A percentile compares a stretch with the other conserved stretches of the same genome.
These are phyloP conservation scores for Saturnispora sekii DNA, from an alignment of 805 yeast species.

Conservation along the genomic window DNA sequence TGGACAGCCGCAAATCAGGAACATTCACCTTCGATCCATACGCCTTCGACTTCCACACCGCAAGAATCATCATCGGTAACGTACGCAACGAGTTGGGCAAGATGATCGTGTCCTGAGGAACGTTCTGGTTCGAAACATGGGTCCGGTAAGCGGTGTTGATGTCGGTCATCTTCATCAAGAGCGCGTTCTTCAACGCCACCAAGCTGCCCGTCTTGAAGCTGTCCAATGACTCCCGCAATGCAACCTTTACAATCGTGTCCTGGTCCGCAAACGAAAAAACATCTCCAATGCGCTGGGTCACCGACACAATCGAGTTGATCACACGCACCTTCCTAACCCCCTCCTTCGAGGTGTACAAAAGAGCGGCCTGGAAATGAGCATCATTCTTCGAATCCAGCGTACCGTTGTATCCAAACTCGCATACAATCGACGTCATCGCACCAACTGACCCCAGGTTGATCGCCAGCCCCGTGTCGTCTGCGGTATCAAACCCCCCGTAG, in stretches of 20 bases:
- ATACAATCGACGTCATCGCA: slow-evolving; percentile 56
- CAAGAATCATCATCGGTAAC: slow-evolving; percentile 54
- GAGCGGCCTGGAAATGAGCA: slow-evolving; percentile 85
- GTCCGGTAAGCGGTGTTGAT: slow-evolving; percentile 51
- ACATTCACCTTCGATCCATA: slow-evolving; percentile 41
- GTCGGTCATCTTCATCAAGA: slow-evolving; percentile 36
- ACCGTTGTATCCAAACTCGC: slow-evolving; percentile 70
- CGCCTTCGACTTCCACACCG: slow-evolving; percentile 61
- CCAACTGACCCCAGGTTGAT: slow-evolving; percentile 17
- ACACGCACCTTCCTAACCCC: slow-evolving; percentile 83
- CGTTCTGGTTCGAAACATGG: slow-evolving; percentile 32
- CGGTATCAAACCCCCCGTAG: slow-evolving; percentile 47
- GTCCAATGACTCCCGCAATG: slow-evolving; percentile 39
- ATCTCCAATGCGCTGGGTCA: slow-evolving; percentile 61
- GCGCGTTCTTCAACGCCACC: slow-evolving; percentile 25
- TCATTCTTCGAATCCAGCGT: slow-evolving; percentile 60
- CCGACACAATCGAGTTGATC: slow-evolving; percentile 74
- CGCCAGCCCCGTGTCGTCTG: slow-evolving; percentile 25
- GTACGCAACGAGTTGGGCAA: slow-evolving; percentile 75
- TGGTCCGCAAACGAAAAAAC: slow-evolving; percentile 76
- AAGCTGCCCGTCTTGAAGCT: slow-evolving; percentile 32
- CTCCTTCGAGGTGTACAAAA: slow-evolving; percentile 66
- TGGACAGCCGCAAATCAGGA: slow-evolving; percentile 58
- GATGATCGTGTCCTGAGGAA: slow-evolving; percentile 53
- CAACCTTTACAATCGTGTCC: slow-evolving; percentile 46